A percentile compares a stretch with the other conserved stretches of the same genome.
Evolutionary conservation across 2,329 filamentous ascomycete species (phyloP).

Genomic region (Leptographium galeiforme): DNA sequence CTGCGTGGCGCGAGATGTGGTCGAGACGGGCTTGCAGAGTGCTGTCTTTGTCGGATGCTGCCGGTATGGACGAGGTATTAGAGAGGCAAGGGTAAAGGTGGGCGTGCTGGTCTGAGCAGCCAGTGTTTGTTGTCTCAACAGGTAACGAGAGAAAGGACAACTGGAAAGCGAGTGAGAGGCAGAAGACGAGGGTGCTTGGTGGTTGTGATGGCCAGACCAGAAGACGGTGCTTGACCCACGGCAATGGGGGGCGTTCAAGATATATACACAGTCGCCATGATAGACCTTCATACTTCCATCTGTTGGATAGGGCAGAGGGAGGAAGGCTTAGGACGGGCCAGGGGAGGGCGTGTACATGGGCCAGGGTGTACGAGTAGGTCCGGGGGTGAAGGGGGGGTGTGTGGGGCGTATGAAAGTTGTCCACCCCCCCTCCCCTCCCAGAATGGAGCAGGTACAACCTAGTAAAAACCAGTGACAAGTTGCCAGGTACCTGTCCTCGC

Average conservation of each 20-base stretch:
- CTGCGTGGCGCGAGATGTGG: background rate
- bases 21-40: too few species aligned
- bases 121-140: too few species aligned
- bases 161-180: background rate
- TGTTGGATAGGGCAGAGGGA: slow-evolving; percentile 8
- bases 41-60: too few species aligned
- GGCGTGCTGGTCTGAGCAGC: too few species aligned
- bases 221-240: background rate
- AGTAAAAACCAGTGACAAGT: background rate
- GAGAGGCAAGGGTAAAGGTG: too few species aligned
- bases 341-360: background rate
- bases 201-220: background rate
- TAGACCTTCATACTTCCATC: background rate
- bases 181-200: background rate
- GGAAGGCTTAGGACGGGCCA: slow-evolving; percentile 8
- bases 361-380: background rate
- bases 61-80: too few species aligned
- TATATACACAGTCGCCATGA: slow-evolving; percentile 7
- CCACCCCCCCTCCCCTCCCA: background rate
- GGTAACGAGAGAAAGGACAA: background rate
- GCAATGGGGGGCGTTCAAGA: slow-evolving; percentile 5
- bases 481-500: background rate
- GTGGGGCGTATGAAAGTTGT: background rate
- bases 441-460: background rate
- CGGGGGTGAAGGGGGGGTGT: background rate